Base-by-base conservation (phyloP, 768 basidiomycete species). In the Gloeopeniophorella convolvens region DNA sequence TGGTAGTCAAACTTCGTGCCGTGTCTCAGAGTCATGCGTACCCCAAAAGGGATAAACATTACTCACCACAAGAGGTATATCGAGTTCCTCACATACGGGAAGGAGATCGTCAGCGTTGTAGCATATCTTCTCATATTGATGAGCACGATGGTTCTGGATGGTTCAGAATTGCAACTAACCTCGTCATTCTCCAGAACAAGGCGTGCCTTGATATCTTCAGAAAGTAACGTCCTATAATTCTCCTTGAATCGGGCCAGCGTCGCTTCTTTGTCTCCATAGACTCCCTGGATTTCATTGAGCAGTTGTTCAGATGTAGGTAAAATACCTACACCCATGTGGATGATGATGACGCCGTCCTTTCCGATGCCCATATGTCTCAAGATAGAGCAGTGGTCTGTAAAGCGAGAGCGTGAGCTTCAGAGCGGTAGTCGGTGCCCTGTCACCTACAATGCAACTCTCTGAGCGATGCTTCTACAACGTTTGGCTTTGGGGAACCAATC, bases 161-260 rank as follows among this genome's bases (percentile, higher is more conserved):
- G 16, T 37, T 16, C 28, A 27, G 23, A 42, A 20, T 28, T 28
- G 13, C 12, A 28, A 60, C 69, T 34, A 49, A 87, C 89, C 71
- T 97, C 94, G 57, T 96, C 94, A 53, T 96, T 97, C 67, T 97
- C 94, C n/a, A 93, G 71, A 2, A 91, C 92, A 18, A 94, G 64
- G 37, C 94, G 74, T 12, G 74, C 74, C 53, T 85, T 79, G 50
- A 90, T 80, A 20, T 77, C 75, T 18, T 76, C 68, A 7, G 81
- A 72, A 32, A 91, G 73, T n/a, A 65, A 59, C 9, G 75, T 71
- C 41, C 63, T 68, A 50, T 89, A 85, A 12, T 82, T 85, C 51
- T 77, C 70, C 63, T 82, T 86, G 62, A 95, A 79, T 8, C 94
- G 78, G 20, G 69, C 70, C 1, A 94, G 67, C 0, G 94, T 80